Evolutionary conservation across 1,284 basidiomycete genomes (phyloP), one percentile per base, ranked within the genome.

Genomic region (Sphagnurus paluster): DNA sequence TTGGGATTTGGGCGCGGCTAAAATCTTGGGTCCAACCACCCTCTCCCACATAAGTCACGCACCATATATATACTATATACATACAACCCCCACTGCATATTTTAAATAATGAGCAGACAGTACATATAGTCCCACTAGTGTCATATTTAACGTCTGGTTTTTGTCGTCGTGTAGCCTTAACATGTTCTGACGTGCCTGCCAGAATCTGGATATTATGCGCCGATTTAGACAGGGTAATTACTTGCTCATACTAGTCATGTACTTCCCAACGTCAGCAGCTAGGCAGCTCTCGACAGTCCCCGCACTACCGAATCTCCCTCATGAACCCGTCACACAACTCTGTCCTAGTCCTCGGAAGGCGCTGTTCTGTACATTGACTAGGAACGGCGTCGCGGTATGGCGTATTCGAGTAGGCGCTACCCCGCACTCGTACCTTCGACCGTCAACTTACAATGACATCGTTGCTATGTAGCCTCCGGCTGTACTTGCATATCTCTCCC

Each of bases 211-310:
- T 26, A 3, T n/a, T 4, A 14, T 16, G 37, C 29, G 23, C n/a
- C n/a, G n/a, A n/a, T n/a, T n/a, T 25, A 39, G 20, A 25, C n/a
- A 10, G 36, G 4, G 17, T 19, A 19, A 3, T 10, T 38, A 23
- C 20, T n/a, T n/a, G n/a, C n/a, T n/a, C n/a, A n/a, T n/a, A 39
- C 51, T 44, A 41, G 41, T 46, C 47, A 91, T 91, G 88, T 91
- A 91, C 69, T 91, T 91, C 65, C 88, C 88, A 46, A 90, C 86
- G 16, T 82, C 84, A 25, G 80, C 86, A 42, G 85, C 88, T 20
- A 73, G 79, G 57, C 85, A 82, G 58, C 72, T 90, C 36, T 82
- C 83, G 17, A 80, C 80, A 16, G 72, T 75, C 23, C 84, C 87
- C 37, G 73, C 79, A 23, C 67, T 90, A 36, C 85, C 86, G 16